Evolutionary conservation across 345 rosid genomes (phyloP).

Genomic region (rapeseed (Brassica napus)): Da-Ae NC_063444.1:34908501-34909000

Average conservation of each 20-base stretch:
- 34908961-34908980: conserved; percentile 7
- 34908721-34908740: neutral
- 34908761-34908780: neutral
- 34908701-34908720: neutral
- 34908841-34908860: conserved; percentile 20
- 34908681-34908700: neutral
- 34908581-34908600: neutral
- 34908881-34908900: neutral
- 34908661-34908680: neutral
- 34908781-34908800: neutral
- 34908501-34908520: neutral
- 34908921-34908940: neutral
- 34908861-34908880: conserved; percentile 8
- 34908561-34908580: neutral
- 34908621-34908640: neutral
- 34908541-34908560: neutral
- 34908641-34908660: neutral
- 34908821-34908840: neutral
- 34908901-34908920: neutral
- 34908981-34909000: neutral
- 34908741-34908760: no score
- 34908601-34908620: neutral
- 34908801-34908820: neutral
- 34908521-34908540: neutral
- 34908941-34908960: neutral